Evolutionary conservation across 164 flowering plant genomes (phyloP), one percentile per base, ranked within the genome.

Genomic region (Annona cherimola): DNA sequence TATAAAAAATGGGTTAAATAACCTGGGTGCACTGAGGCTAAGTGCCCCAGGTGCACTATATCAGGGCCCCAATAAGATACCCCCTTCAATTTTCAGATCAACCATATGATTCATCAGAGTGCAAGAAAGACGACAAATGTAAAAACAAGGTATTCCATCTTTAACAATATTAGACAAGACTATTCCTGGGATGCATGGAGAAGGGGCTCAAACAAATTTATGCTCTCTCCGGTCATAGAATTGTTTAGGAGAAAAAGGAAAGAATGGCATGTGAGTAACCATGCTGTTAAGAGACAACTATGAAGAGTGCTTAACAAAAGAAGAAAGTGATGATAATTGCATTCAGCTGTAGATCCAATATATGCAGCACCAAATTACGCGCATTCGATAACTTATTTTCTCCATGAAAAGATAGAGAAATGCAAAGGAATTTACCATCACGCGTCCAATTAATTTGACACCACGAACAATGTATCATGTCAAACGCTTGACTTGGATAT

Each of bases 401-500:
- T 39, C 41, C 42, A 35, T 45, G 6, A n/a, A n/a, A 20, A 12
- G 40, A 44, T 40, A 3, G 55, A 43, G 35, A 42, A 71, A 55
- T 1, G 26, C 5, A 74, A n/a, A 78, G 55, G 6, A 65, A 60
- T 79, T 66, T 83, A 88, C 91, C 91, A 78, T 88, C 89, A 61
- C 89, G 86, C 4, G 88, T 84, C 91, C 91, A 88, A 74, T 86
- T 80, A 74, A 88, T 83, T 70, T 86, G 83, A 70, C 91, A 88
- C 73, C 91, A 81, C 63, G 91, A 88, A 71, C 91, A 88, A 73
- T 88, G 91, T 71, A 88, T 81, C 68, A 88, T 67, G 42, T 88
- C 89, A 77, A 86, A 88, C 18, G 89, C 91, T 75, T 88, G 91
- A 72, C 91, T 88, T 65, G 91, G 91, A 79, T 86, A 88, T 68